Evolutionary conservation across 495 filamentous ascomycete genomes (phyloP).

Genomic region (Daldinia caldariorum): DNA sequence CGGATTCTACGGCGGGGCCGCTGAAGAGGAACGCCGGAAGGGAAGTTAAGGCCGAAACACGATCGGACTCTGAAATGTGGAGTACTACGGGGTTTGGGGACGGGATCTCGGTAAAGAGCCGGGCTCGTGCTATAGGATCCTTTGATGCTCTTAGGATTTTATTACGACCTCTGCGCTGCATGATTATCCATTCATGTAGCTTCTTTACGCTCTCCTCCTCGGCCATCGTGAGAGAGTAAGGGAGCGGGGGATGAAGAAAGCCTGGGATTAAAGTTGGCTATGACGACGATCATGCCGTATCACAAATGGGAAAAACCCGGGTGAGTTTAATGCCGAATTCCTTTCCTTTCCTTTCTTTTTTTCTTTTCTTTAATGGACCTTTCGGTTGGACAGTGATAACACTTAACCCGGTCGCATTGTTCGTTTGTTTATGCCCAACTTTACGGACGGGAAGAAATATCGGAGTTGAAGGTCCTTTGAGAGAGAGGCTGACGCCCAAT

Average conservation of each 20-base stretch:
- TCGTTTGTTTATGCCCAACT: constrained; percentile 16
- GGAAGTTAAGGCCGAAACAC: constrained; percentile 30
- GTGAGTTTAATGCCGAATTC: not conserved
- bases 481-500: constrained; percentile 19
- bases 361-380: too few species aligned
- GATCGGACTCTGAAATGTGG: constrained; percentile 38
- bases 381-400: not conserved
- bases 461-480: constrained; percentile 2
- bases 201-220: constrained; percentile 26
- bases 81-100: constrained; percentile 25
- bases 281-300: constrained; percentile 17
- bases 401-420: constrained; percentile 20
- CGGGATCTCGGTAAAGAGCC: constrained; percentile 39
- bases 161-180: constrained; percentile 42
- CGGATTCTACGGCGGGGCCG: constrained; percentile 14
- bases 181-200: constrained; percentile 37
- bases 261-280: not conserved
- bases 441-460: not conserved
- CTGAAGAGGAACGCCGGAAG: constrained; percentile 38
- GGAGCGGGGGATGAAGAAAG: not conserved
- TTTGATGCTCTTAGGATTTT: constrained; percentile 40
- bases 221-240: constrained; percentile 19
- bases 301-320: constrained; percentile 19
- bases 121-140: constrained; percentile 37
- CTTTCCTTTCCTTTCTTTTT: too few species aligned